Evolutionary conservation across 1,139 yeast species (phyloP), one percentile per base, ranked within the genome.

Genomic region (Diutina pseudorugosa): DNA sequence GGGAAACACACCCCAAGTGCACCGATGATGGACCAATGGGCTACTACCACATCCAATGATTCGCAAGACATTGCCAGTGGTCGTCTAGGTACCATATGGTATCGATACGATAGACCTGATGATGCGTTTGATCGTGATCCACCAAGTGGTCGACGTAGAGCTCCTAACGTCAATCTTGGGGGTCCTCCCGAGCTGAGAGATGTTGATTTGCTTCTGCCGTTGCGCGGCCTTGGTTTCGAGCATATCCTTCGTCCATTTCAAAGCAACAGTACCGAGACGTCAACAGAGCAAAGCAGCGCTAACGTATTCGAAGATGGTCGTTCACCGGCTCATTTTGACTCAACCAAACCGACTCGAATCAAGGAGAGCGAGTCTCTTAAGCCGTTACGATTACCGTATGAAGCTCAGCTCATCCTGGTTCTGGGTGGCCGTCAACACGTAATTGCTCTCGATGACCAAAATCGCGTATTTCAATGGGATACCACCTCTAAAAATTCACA

Each of bases 391-490:
- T 56, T 68, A 9, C 73, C 73, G 1, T 57, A 51, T 2, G 33
- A 50, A 9, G 54, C 54, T 30, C 58, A 9, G 53, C 53, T 7
- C 25, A 20, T 14, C 51, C 61, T 3, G 54, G 54, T 14, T 49
- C 50, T 21, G 56, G 76, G 86, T 47, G 94, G 94, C 0, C 66
- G 94, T 55, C 72, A 77, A 47, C 91, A 83, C 62, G 73, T 85
- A 51, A 65, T 85, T 12, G 93, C 84, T 0, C 64, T 85, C 52
- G 87, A 82, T 58, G 67, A 71, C n/a, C 53, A 66, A 1, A 75
- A 78, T 48, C 63, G 68, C 11, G 58, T 85, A 1, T 83, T 80
- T 72, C 71, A 80, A 0, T 85, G 93, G 91, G 94, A 85, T 61
- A 61, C 73, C 1, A 66, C 72, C 40, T 58, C 63, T 0, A 67